These are phyloP conservation scores for Rhizophagus sp. DNA, from an alignment of 192 early-diverging fungal species.

Conservation along the genomic window DNA sequence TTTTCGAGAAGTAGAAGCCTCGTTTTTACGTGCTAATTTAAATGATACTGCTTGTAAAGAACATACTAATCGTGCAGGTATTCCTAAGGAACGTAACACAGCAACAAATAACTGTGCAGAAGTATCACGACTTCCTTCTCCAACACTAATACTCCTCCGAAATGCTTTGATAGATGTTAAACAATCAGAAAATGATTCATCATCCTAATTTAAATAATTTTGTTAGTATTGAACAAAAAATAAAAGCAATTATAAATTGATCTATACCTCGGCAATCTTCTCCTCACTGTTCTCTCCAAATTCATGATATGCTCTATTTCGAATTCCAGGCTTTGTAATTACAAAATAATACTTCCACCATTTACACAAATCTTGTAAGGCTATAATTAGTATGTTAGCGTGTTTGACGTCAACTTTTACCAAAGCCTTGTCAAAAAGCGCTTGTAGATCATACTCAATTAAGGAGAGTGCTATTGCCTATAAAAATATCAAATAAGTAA, in stretches of 20 bases:
- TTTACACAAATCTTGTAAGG: conserved; percentile 35
- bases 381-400: conserved; percentile 20
- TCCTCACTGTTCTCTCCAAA: conserved; percentile 8
- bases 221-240: not conserved
- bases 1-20: not conserved
- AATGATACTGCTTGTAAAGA: conserved; percentile 69
- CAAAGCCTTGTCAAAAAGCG: conserved; percentile 21
- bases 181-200: conserved; percentile 28
- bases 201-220: not conserved
- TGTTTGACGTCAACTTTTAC: conserved; percentile 29
- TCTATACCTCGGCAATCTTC: not conserved
- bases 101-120: conserved; percentile 54
- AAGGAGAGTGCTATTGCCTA: conserved; percentile 15
- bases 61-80: conserved; percentile 61
- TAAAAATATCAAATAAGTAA: conserved; percentile 1
- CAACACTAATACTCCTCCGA: conserved; percentile 27
- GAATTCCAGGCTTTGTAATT: conserved; percentile 39
- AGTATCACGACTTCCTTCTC: conserved; percentile 43
- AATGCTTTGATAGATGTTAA: conserved; percentile 31
- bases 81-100: conserved; percentile 45
- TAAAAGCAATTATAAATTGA: not conserved
- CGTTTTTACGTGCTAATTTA: conserved; percentile 37
- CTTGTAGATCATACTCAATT: conserved; percentile 34
- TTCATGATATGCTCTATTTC: conserved; percentile 34
- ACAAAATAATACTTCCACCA: conserved; percentile 47